A percentile compares a stretch with the other conserved stretches of the same genome.
phyloP scores from a whole-genome alignment of 441 rosid species.

The Brassica hybrid region DNA sequence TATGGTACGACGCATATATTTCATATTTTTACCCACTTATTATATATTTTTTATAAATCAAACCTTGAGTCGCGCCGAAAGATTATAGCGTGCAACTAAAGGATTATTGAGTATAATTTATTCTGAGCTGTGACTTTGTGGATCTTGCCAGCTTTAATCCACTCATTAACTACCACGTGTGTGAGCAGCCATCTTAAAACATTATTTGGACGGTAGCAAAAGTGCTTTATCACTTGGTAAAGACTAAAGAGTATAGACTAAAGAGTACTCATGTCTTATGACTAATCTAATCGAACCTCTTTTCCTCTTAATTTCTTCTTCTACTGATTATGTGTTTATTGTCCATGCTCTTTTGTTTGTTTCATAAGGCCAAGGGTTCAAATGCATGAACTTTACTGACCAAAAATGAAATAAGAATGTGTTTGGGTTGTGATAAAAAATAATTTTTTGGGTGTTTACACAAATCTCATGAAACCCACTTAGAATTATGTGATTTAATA shows the following conservation, averaged over 20 bases:
- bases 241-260: not conserved
- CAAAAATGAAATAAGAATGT: not conserved
- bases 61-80: conserved; percentile 37
- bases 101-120: conserved; percentile 28
- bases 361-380: not conserved
- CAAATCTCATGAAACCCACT: conserved; percentile 3
- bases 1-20: not conserved
- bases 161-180: conserved; percentile 30
- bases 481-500: too few relatives aligned
- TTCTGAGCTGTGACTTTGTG: conserved; percentile 2
- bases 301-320: not conserved
- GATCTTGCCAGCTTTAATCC: conserved; percentile 32
- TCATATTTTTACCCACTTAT: not conserved
- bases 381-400: not conserved
- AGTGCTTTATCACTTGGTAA: conserved; percentile 26
- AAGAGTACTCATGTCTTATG: conserved; percentile 1
- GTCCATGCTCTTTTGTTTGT: not conserved
- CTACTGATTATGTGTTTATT: not conserved
- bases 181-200: conserved; percentile 10
- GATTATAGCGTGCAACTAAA: conserved; percentile 33
- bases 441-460: not conserved
- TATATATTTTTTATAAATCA: not conserved
- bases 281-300: conserved; percentile 27
- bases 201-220: conserved; percentile 31
- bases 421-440: not conserved